Percentiles rank a stretch among this genome's conserved stretches.
Evolutionary conservation across 352 stramenopile genomes (phyloP).

Genomic region (Phytophthora idaei): DNA sequence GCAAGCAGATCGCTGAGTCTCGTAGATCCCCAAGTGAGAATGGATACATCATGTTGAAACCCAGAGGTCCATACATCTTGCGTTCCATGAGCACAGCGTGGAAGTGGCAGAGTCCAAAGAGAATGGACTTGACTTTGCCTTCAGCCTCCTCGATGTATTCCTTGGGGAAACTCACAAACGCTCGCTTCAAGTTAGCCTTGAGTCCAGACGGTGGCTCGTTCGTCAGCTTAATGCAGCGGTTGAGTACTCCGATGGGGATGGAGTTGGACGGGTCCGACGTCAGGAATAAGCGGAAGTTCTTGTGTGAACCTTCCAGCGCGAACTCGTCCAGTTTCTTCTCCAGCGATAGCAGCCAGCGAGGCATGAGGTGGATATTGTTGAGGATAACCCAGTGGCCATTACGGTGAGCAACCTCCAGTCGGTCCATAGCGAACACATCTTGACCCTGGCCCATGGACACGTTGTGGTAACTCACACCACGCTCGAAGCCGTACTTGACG

Average conservation of each 20-base stretch:
- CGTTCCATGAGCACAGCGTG: conserved; percentile 97
- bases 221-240: conserved; percentile 97
- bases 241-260: conserved; percentile 96
- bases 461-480: conserved; percentile 97
- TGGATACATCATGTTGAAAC: conserved; percentile 99
- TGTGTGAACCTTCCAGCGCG: conserved; percentile 91
- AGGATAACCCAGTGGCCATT: conserved; percentile 98
- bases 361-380: conserved; percentile 99
- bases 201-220: conserved; percentile 95
- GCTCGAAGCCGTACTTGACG: conserved; percentile 95
- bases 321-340: conserved; percentile 99
- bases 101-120: conserved; percentile 98
- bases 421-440: conserved; percentile 95
- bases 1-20: conserved; percentile 94
- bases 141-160: conserved; percentile 97
- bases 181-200: conserved; percentile 96
- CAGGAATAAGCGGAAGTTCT: conserved; percentile 95
- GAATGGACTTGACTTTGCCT: conserved; percentile 95
- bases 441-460: conserved; percentile 98
- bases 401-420: conserved; percentile 93
- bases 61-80: conserved; percentile 97
- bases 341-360: conserved; percentile 94
- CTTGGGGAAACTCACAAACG: conserved; percentile 95
- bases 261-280: conserved; percentile 93
- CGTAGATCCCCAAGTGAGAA: conserved; percentile 97